Evolutionary conservation across 1,284 basidiomycete species (phyloP).

Genomic region (Xanthoconium separans): DNA sequence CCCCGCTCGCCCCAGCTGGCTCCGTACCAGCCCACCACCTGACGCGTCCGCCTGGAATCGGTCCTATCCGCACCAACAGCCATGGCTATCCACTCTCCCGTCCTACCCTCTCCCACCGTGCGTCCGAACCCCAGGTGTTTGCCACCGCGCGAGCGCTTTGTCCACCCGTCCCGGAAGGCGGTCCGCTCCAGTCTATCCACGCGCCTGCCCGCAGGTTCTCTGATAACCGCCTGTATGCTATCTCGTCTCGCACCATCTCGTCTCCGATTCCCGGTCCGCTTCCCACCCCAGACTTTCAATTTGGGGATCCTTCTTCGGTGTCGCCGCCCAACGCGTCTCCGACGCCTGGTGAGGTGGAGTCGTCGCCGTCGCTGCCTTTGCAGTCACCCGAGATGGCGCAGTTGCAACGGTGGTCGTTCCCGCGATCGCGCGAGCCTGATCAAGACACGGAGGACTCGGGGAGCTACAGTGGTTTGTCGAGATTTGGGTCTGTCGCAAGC

Average conservation of each 20-base stretch:
- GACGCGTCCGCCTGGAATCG: constrained; percentile 22
- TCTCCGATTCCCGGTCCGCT: constrained; percentile 67
- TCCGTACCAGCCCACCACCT: constrained; percentile 28
- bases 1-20: constrained; percentile 33
- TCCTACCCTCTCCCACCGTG: constrained; percentile 41
- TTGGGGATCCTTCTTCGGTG: constrained; percentile 53
- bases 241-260: constrained; percentile 47
- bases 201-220: constrained; percentile 33
- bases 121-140: constrained; percentile 41
- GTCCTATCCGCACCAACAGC: constrained; percentile 19
- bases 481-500: constrained; percentile 61
- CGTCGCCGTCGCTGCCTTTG: constrained; percentile 35
- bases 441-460: constrained; percentile 49
- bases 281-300: constrained; percentile 67
- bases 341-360: constrained; percentile 46
- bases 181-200: constrained; percentile 13
- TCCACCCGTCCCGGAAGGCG: constrained; percentile 25
- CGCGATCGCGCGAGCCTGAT: constrained; percentile 38
- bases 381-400: constrained; percentile 25
- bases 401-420: constrained; percentile 33
- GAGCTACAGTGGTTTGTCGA: constrained; percentile 46
- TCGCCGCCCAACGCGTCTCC: constrained; percentile 44
- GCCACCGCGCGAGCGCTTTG: constrained; percentile 34
- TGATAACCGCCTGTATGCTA: constrained; percentile 48
- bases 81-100: constrained; percentile 29